These are phyloP conservation scores for Rhodotorula taiwanensis DNA, from an alignment of 768 basidiomycete species.

Conservation along the genomic window DNA sequence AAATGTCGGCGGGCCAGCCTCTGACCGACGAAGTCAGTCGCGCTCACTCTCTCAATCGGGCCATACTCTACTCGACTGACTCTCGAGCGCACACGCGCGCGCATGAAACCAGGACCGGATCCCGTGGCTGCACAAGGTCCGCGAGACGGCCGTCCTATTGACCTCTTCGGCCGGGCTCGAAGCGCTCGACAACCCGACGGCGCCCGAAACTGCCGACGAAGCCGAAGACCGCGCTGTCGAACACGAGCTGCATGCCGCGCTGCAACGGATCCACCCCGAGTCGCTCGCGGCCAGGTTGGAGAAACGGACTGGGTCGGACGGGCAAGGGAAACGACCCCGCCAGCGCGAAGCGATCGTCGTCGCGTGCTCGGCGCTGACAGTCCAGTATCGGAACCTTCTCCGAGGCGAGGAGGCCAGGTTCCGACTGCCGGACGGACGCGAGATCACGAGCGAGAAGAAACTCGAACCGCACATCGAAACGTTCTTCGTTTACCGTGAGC, in stretches of 20 bases:
- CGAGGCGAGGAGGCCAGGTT: slow-evolving; percentile 52
- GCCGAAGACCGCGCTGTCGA: not conserved
- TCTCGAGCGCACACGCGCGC: no score
- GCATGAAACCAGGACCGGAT: slow-evolving; percentile 67
- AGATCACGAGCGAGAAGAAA: slow-evolving; percentile 15
- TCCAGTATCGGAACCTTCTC: slow-evolving; percentile 70
- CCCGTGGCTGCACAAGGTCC: slow-evolving; percentile 75
- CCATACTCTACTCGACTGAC: no score
- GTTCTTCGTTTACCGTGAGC: slow-evolving; percentile 64
- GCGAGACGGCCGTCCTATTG: slow-evolving; percentile 52
- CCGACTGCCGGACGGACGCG: slow-evolving; percentile 25
- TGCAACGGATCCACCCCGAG: slow-evolving; percentile 14
- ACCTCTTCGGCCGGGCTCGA: slow-evolving; percentile 13
- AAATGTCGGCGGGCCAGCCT: slow-evolving; percentile 73
- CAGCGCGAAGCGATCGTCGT: slow-evolving; percentile 59
- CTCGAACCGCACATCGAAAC: slow-evolving; percentile 50
- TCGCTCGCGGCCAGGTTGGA: slow-evolving; percentile 6
- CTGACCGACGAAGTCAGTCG: slow-evolving; percentile 57
- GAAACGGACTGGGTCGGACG: no score
- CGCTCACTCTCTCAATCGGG: no score
- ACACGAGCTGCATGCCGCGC: slow-evolving; percentile 16
- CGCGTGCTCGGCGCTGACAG: slow-evolving; percentile 78
- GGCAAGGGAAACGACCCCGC: slow-evolving; percentile 2
- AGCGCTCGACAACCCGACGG: slow-evolving; percentile 10
- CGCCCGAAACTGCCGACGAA: not conserved